Conservation (phyloP, 768 basidiomycete genomes). For the Suillus luteus region DNA sequence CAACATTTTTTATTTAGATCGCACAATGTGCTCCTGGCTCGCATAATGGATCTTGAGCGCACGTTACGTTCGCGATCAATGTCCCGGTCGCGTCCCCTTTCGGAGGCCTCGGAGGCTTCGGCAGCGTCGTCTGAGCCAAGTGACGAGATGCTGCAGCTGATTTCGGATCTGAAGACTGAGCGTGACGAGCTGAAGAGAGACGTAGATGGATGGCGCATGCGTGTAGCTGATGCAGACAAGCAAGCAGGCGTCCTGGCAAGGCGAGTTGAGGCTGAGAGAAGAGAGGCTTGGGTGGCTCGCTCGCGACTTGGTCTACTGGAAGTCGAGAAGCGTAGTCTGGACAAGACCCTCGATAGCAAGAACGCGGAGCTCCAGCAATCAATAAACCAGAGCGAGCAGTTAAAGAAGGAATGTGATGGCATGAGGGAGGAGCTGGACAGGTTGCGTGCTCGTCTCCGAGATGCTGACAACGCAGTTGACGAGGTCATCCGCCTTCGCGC, state of each 20-base stretch:
- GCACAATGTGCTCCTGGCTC: conserved; percentile 78
- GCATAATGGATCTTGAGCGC: conserved; percentile 81
- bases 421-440: conserved; percentile 32
- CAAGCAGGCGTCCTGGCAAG: conserved; percentile 64
- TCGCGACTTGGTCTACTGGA: conserved; percentile 68
- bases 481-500: conserved; percentile 30
- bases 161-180: conserved; percentile 83
- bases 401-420: conserved; percentile 31
- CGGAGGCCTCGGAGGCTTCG: conserved; percentile 49
- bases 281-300: conserved; percentile 83
- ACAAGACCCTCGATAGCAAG: conserved; percentile 46
- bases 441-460: conserved; percentile 34
- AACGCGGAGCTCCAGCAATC: conserved; percentile 31
- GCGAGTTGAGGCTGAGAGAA: conserved; percentile 74
- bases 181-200: conserved; percentile 88
- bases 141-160: conserved; percentile 77
- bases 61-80: conserved; percentile 49
- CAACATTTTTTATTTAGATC: conserved; percentile 87
- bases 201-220: conserved; percentile 81
- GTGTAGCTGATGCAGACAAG: conserved; percentile 77
- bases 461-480: conserved; percentile 26
- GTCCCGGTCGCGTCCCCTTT: conserved; percentile 50
- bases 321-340: conserved; percentile 62
- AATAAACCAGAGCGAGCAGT: conserved; percentile 26
- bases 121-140: conserved; percentile 49